phyloP scores from a whole-genome alignment of 2,329 filamentous ascomycete species.

The Pseudophaeomoniella oleicola region DNA sequence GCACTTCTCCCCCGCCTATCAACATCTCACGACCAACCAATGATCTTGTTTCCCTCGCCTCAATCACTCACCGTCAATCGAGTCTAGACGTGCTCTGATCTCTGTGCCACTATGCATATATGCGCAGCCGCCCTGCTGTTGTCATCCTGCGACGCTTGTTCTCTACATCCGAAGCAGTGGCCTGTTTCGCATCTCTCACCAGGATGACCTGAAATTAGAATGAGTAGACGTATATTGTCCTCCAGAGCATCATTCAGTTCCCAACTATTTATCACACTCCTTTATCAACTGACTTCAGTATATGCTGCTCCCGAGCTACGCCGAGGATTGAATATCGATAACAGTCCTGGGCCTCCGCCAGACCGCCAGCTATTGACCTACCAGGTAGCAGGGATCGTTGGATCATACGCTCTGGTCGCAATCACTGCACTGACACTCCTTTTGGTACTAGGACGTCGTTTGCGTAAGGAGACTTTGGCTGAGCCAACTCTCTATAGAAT shows the following conservation, averaged over 20 bases:
- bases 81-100: slow-evolving; percentile 57
- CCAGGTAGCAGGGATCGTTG: slow-evolving; percentile 72
- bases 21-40: not conserved
- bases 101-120: slow-evolving; percentile 13
- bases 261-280: not conserved
- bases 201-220: slow-evolving; percentile 1
- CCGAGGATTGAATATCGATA: slow-evolving; percentile 31
- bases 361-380: slow-evolving; percentile 56
- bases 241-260: not conserved
- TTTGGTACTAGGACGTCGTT: slow-evolving; percentile 45
- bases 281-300: not conserved
- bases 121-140: slow-evolving; percentile 1
- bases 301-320: not conserved
- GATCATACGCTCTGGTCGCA: slow-evolving; percentile 66
- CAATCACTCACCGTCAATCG: slow-evolving; percentile 20
- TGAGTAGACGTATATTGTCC: slow-evolving; percentile 1
- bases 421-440: slow-evolving; percentile 56
- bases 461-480: slow-evolving; percentile 35
- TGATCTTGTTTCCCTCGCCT: not conserved
- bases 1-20: not conserved
- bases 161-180: not conserved
- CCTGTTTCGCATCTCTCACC: not conserved
- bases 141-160: not conserved
- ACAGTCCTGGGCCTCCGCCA: slow-evolving; percentile 42
- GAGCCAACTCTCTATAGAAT: slow-evolving; percentile 38